These are phyloP conservation scores for Xylaria castorea DNA, from an alignment of 495 filamentous ascomycete species.

Conservation along the genomic window DNA sequence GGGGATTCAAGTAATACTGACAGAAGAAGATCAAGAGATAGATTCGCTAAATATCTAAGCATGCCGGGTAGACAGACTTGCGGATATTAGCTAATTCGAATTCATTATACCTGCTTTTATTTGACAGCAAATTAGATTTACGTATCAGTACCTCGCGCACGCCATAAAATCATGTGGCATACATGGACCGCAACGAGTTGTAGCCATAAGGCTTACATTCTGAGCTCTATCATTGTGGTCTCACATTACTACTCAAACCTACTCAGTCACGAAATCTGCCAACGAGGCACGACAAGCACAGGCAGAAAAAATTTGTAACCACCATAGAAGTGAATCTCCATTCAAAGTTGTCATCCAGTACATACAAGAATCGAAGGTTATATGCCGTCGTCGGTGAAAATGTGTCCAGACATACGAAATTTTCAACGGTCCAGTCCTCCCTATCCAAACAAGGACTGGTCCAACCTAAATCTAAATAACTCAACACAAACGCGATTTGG, in stretches of 20 bases:
- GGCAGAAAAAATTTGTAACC: background rate
- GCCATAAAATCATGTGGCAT: background rate
- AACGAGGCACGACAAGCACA: background rate
- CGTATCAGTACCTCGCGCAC: background rate
- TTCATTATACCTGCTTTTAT: background rate
- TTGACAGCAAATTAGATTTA: background rate
- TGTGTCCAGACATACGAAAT: constrained; percentile 6
- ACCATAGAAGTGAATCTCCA: constrained; percentile 20
- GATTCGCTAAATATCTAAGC: background rate
- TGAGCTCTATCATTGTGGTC: background rate
- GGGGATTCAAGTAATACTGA: background rate
- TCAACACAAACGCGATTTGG: constrained; percentile 9
- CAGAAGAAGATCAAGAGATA: background rate
- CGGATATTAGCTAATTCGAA: background rate
- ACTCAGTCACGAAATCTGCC: background rate
- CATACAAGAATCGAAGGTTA: constrained; percentile 30
- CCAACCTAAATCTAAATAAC: constrained; percentile 7
- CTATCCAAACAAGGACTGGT: constrained; percentile 19
- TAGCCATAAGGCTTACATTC: background rate
- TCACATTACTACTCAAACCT: background rate
- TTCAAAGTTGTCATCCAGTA: constrained; percentile 29
- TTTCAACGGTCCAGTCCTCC: constrained; percentile 2
- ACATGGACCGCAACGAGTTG: background rate
- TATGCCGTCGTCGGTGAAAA: constrained; percentile 14
- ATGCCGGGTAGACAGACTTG: background rate